Evolutionary conservation across 768 basidiomycete species (phyloP).

Genomic region (Leucosporidium yakuticum): DNA sequence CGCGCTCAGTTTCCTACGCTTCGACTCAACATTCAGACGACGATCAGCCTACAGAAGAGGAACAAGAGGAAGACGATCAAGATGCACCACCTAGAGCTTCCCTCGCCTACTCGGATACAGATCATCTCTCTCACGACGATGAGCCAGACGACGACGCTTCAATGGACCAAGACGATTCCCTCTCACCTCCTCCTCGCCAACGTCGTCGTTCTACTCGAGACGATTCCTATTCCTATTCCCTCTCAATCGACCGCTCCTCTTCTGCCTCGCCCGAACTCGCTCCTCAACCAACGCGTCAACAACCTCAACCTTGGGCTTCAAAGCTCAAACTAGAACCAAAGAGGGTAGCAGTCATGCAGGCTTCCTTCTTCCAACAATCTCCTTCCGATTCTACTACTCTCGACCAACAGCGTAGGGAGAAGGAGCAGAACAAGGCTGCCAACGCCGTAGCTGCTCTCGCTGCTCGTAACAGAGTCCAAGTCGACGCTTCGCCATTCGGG

Average conservation of each 20-base stretch:
- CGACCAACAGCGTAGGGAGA: not conserved
- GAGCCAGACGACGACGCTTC: not conserved
- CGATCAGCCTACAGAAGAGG: not conserved
- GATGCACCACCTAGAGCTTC: not conserved
- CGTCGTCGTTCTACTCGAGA: no score
- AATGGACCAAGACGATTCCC: no score
- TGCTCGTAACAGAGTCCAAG: no score
- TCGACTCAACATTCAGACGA: not conserved
- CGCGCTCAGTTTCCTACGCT: not conserved
- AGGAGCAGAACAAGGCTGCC: conserved; percentile 1
- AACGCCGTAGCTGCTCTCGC: not conserved
- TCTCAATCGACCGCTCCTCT: no score
- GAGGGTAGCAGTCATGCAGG: conserved; percentile 89
- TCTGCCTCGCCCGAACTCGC: no score
- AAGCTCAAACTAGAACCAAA: conserved; percentile 73
- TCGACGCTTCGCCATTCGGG: not conserved
- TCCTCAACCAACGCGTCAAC: no score
- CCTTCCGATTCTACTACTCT: not conserved
- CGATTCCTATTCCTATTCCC: no score
- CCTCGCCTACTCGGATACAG: not conserved
- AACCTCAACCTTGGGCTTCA: conserved; percentile 60
- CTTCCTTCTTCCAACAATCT: conserved; percentile 60
- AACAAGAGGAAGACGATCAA: not conserved
- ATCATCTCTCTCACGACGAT: not conserved
- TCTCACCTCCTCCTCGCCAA: no score